Percentiles rank a stretch among this genome's conserved stretches.
Conservation (phyloP, 2,329 filamentous ascomycete genomes). For the Chaetomium strumarium region DNA sequence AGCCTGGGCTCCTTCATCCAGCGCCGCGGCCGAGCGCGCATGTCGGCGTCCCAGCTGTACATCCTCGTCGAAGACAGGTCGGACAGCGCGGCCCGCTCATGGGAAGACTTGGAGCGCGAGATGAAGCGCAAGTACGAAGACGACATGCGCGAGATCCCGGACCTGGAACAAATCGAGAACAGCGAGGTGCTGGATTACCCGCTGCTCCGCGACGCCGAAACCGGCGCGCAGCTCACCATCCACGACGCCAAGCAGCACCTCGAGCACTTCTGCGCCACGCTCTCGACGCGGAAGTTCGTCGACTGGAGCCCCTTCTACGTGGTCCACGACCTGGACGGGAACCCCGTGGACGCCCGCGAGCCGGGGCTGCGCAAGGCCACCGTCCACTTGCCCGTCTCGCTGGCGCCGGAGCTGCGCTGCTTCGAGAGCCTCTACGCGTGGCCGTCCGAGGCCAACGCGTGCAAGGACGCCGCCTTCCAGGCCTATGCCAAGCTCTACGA, state of each 20-base stretch:
- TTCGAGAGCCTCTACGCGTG: slow-evolving; percentile 51
- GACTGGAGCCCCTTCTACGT: slow-evolving; percentile 65
- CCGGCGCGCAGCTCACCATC: slow-evolving; percentile 60
- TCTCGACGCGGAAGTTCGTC: slow-evolving; percentile 54
- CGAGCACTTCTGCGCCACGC: slow-evolving; percentile 68
- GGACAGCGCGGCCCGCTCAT: slow-evolving; percentile 38
- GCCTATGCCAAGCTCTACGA: slow-evolving; percentile 67
- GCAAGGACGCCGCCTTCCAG: slow-evolving; percentile 76
- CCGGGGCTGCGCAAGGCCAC: slow-evolving; percentile 43
- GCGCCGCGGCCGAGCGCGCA: slow-evolving; percentile 48
- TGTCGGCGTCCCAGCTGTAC: slow-evolving; percentile 45
- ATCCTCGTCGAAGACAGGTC: slow-evolving; percentile 36
- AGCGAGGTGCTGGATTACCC: slow-evolving; percentile 29
- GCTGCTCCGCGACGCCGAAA: slow-evolving; percentile 33
- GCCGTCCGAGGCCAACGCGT: slow-evolving; percentile 65
- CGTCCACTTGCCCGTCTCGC: slow-evolving; percentile 64
- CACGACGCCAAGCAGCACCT: slow-evolving; percentile 72
- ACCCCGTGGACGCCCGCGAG: slow-evolving; percentile 17
- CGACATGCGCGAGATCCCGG: slow-evolving; percentile 47
- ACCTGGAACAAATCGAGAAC: slow-evolving; percentile 45
- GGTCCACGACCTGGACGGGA: slow-evolving; percentile 36
- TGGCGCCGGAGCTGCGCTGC: slow-evolving; percentile 57
- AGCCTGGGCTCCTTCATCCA: slow-evolving; percentile 56
- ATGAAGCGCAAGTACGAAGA: slow-evolving; percentile 68
- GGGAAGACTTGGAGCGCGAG: slow-evolving; percentile 61